Base-by-base conservation (phyloP, 2,329 filamentous ascomycete genomes). In the Aspergillus neoniger region DNA sequence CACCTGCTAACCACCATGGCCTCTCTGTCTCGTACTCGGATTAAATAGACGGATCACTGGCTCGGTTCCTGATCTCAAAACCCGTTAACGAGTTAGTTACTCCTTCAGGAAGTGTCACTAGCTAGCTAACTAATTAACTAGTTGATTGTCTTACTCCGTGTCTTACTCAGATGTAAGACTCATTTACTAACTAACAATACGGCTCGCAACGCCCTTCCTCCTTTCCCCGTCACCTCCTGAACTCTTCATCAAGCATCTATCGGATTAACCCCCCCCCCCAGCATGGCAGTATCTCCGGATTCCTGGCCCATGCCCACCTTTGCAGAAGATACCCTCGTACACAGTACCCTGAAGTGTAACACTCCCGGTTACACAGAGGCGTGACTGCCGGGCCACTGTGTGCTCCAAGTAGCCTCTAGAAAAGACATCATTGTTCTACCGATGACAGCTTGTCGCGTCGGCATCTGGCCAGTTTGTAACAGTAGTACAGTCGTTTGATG, bases 361-460 rank as follows among this genome's bases (percentile, higher is more conserved):
- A 39, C 10, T n/a, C 36, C 23, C 15, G 9, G 51, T 28, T 23
- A n/a, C 23, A 21, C 36, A 54, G 19, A 44, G 47, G 47, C 47
- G 47, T 32, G 25, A 50, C n/a, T 17, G 25, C 17, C 28, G 47
- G 25, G 25, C 47, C 47, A 50, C 15, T 50, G 25, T 30, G 23
- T 5, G 47, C 25, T 23, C 47, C 23, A 14, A 28, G 15, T 28
- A n/a, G 25, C 47, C 47, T 32, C 14, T 23, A 8, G 25, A 9
- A 50, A 21, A 25, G 23, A 36, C 30, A 43, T 47, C 53, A 47
- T 47, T 47, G 53, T 55, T 36, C 52, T n/a, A 43, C 52, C 47
- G 12, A 17, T 30, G 4, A 23, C 25, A 19, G 32, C 36, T 55
- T 25, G 21, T 43, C 38, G n/a, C 52, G 15, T 23, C 25, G 21